Evolutionary conservation across 108 stramenopile genomes (phyloP).

Genomic region (Hondaea fermentalgiana): DNA sequence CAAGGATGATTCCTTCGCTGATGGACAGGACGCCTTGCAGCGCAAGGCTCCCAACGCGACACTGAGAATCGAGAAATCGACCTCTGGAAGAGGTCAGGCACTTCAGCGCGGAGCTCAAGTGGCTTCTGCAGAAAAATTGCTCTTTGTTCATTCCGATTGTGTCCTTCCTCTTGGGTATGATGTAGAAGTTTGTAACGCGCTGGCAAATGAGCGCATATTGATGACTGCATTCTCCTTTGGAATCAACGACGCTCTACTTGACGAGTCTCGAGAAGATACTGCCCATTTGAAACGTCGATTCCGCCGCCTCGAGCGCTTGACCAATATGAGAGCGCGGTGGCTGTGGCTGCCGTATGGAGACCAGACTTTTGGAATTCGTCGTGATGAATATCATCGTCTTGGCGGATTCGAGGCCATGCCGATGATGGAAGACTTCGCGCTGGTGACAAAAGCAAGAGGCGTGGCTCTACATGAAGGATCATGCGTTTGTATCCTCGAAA

Average conservation of each 20-base stretch:
- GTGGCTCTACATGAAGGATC: background rate
- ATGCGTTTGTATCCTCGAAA: background rate
- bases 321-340: background rate
- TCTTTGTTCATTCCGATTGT: background rate
- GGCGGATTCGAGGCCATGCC: background rate
- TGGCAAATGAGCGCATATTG: background rate
- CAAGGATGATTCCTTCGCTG: background rate
- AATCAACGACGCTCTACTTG: background rate
- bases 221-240: background rate
- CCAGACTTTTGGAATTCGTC: background rate
- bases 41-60: background rate
- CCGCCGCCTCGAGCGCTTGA: background rate
- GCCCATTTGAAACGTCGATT: background rate
- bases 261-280: background rate
- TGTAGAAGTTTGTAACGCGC: background rate
- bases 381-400: background rate
- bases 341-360: constrained; percentile 14
- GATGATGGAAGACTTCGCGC: constrained; percentile 14
- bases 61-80: background rate
- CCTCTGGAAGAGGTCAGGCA: background rate
- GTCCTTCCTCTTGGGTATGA: background rate
- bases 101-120: background rate
- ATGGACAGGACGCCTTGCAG: too few species aligned
- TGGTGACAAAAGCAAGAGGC: background rate
- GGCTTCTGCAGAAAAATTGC: background rate